phyloP scores from a whole-genome alignment of 176 grass and related monocot species.

The Pharus latifolius region DNA sequence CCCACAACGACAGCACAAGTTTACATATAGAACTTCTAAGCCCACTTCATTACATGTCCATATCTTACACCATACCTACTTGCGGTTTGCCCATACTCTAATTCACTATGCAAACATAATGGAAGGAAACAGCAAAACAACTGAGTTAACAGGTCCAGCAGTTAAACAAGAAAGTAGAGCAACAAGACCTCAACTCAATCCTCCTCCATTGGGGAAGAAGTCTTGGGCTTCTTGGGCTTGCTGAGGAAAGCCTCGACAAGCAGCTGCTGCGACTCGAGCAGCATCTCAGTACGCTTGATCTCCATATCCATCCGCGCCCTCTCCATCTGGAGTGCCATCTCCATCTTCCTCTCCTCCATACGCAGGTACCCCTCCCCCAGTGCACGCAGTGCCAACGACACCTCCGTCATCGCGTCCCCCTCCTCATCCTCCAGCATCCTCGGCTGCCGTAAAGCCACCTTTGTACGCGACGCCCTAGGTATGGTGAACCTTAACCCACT shows the following conservation, averaged over 20 bases:
- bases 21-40: too few relatives aligned
- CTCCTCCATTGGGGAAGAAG: conserved; percentile 50
- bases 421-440: conserved; percentile 24
- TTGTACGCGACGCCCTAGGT: conserved; percentile 71
- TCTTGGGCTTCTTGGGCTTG: conserved; percentile 59
- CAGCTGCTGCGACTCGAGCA: conserved; percentile 76
- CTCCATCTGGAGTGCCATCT: conserved; percentile 77
- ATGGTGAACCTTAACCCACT: conserved; percentile 77
- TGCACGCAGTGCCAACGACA: conserved; percentile 49
- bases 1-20: too few relatives aligned
- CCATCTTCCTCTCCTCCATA: conserved; percentile 86
- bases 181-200: too few relatives aligned
- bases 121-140: too few relatives aligned
- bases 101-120: too few relatives aligned
- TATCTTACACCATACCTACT: too few relatives aligned
- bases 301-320: conserved; percentile 82
- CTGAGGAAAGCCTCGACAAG: conserved; percentile 66
- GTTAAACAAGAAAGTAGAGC: too few relatives aligned
- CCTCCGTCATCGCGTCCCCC: conserved; percentile 47
- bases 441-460: not conserved
- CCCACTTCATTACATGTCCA: too few relatives aligned
- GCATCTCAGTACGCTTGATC: conserved; percentile 85
- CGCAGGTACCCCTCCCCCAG: conserved; percentile 73
- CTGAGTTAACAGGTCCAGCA: too few relatives aligned
- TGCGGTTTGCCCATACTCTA: too few relatives aligned